Evolutionary conservation across 2,329 filamentous ascomycete genomes (phyloP).

Genomic region (Monilinia fructigena): DNA sequence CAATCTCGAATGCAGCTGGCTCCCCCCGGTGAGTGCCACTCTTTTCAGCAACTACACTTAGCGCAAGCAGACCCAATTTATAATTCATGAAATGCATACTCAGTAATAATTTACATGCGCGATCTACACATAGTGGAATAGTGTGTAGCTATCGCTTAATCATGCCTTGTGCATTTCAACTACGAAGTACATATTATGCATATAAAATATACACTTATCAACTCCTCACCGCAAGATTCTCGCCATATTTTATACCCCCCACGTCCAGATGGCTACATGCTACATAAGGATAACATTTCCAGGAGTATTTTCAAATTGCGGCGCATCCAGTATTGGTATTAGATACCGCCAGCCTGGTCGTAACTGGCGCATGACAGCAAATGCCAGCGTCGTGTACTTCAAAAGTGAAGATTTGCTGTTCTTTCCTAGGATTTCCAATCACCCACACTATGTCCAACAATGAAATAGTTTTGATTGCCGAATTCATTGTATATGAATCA

Average conservation of each 20-base stretch:
- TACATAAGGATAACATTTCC: constrained; percentile 8
- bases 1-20: background rate
- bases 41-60: background rate
- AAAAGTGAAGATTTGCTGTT: background rate
- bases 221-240: background rate
- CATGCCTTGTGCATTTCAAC: background rate
- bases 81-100: background rate
- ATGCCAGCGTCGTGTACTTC: background rate
- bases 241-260: background rate
- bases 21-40: constrained; percentile 1
- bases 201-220: background rate
- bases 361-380: constrained; percentile 5
- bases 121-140: background rate
- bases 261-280: constrained; percentile 7
- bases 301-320: background rate
- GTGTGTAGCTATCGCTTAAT: background rate
- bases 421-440: background rate
- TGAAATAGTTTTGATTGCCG: background rate
- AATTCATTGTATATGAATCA: background rate
- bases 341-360: background rate
- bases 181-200: background rate
- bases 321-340: background rate
- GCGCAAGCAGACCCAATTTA: background rate
- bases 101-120: background rate
- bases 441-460: background rate